Percentiles rank a stretch among this genome's conserved stretches.
Evolutionary conservation across 2,329 filamentous ascomycete genomes (phyloP).

Genomic region (Fusarium citri): DNA sequence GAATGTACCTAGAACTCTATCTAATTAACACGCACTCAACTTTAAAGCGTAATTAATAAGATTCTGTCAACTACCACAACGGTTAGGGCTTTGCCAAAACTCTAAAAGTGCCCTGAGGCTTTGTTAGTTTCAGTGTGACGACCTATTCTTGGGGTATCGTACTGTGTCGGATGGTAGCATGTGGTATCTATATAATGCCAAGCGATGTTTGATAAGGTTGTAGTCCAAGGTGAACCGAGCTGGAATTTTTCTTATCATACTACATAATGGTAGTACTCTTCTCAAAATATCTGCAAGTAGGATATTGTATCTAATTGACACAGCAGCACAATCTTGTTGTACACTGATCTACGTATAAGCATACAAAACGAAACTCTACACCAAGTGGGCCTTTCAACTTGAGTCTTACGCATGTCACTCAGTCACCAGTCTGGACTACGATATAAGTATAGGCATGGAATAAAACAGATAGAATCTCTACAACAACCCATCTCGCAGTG

Average conservation of each 20-base stretch:
- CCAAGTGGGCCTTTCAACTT: background rate
- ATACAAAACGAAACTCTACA: background rate
- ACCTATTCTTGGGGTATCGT: background rate
- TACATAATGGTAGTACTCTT: too few species aligned
- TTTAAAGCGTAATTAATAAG: background rate
- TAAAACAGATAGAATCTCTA: constrained; percentile 25
- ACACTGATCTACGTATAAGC: background rate
- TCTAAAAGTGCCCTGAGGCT: background rate
- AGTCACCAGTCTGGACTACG: background rate
- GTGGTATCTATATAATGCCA: background rate
- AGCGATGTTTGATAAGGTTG: background rate
- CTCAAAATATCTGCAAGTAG: background rate
- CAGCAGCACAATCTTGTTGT: background rate
- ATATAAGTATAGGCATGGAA: background rate
- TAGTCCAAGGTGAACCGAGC: background rate
- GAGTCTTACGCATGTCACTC: background rate
- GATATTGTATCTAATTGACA: background rate
- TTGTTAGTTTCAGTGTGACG: background rate
- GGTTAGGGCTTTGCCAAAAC: background rate
- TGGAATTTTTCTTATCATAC: background rate
- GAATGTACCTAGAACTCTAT: constrained; percentile 18
- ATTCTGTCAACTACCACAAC: background rate
- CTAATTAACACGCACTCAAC: constrained; percentile 23
- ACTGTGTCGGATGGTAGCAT: background rate
- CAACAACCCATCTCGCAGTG: constrained; percentile 25